Percentiles rank a stretch among this genome's conserved stretches.
Conservation (phyloP, 495 filamentous ascomycete genomes). For the Elaphomyces granulatus region DNA sequence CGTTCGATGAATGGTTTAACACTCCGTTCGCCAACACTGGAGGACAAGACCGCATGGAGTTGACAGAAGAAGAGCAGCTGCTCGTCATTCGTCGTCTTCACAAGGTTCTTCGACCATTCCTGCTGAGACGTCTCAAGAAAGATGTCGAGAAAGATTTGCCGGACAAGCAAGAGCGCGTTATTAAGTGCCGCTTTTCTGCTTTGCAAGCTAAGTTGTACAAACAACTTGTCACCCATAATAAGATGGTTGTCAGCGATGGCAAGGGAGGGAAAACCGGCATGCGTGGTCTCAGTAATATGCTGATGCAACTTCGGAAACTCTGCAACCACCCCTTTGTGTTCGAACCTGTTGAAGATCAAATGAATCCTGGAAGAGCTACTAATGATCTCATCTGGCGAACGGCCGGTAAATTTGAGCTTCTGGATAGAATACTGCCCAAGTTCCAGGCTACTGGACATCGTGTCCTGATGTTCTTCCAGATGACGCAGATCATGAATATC, state of each 20-base stretch:
- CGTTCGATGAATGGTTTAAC: constrained; percentile 99
- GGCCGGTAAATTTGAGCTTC: constrained; percentile 89
- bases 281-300: constrained; percentile 96
- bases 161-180: constrained; percentile 96
- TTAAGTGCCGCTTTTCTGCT: constrained; percentile 97
- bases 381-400: constrained; percentile 95
- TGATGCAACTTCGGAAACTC: constrained; percentile 97
- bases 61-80: constrained; percentile 98
- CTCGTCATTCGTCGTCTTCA: constrained; percentile 96
- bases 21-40: constrained; percentile 98
- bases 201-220: constrained; percentile 88
- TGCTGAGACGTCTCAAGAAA: constrained; percentile 96
- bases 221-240: constrained; percentile 90
- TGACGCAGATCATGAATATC: constrained; percentile 99
- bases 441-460: constrained; percentile 80
- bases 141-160: constrained; percentile 98
- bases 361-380: constrained; percentile 75
- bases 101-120: constrained; percentile 93
- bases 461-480: constrained; percentile 99
- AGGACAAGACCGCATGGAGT: constrained; percentile 93
- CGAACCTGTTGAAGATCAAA: constrained; percentile 91
- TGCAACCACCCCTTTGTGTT: constrained; percentile 99
- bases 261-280: constrained; percentile 93
- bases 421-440: constrained; percentile 86
- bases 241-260: constrained; percentile 81